Base-by-base conservation (phyloP, 305 asterid genomes). In the Fraxinus velutina region DNA sequence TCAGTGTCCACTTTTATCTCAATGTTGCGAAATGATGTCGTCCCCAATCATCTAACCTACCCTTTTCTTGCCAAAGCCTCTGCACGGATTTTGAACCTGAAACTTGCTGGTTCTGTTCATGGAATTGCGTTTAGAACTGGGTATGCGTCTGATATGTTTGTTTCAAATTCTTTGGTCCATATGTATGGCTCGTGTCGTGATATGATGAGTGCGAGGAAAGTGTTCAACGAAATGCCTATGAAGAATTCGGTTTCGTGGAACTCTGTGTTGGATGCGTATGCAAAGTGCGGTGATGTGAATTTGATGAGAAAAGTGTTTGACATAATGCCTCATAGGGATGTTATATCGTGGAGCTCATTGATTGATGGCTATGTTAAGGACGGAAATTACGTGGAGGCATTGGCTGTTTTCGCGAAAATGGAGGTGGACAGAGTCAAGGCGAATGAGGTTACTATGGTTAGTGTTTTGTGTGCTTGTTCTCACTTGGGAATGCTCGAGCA, bases 301-400 rank as follows among this genome's bases (percentile, higher is more conserved):
- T 79, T 39, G 79, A 90, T 88, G 95, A 88, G 90, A 86, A 76
- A 87, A 70, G 90, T 93, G 89, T 95, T 95, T 82, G 92, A 89
- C 66, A n/a, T 6, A 15, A 93, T 93, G 98, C 90, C 89, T 0
- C 88, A 83, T 77, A 90, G 92, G 57, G 86, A 92, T 64, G 95
- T 95, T 15, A 92, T 95, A 70, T 93, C 99, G 8, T 95, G 99
- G 99, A 95, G 98, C 60, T 91, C 97, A 12, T 84, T 93, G 86
- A 84, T 93, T 42, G 99, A 92, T 85, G 98, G 98, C 70, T 92
- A 92, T 74, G 98, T 95, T 75, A 95, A 95, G 89, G 88, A 75
- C 19, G 97, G 93, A 2, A 81, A 88, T 42, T 84, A 87, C 75
- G 9, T 15, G 1, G 92, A 90, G 80, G 98, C 95, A 2, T 78